These are phyloP conservation scores for Penicillium paradoxum DNA, from an alignment of 495 filamentous ascomycete genomes.

Conservation along the genomic window DNA sequence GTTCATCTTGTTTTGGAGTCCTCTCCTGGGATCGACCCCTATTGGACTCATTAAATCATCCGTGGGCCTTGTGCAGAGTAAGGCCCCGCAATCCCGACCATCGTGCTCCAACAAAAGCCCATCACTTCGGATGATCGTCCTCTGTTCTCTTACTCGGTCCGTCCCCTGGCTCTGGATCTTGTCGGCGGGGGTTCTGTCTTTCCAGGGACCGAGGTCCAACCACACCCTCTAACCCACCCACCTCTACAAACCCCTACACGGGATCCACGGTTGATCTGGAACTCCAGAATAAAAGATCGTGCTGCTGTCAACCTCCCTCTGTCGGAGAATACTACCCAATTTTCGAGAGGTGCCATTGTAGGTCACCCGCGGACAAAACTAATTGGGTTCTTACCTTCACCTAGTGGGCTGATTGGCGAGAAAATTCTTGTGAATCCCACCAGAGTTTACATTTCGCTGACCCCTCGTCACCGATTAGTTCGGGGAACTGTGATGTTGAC, in stretches of 20 bases:
- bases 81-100: constrained; percentile 9
- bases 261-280: constrained; percentile 20
- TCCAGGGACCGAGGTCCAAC: constrained; percentile 22
- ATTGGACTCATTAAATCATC: constrained; percentile 11
- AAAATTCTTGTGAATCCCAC: constrained; percentile 4
- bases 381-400: neutral
- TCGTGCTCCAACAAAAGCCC: constrained; percentile 1
- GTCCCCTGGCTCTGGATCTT: constrained; percentile 6
- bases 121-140: constrained; percentile 12
- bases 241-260: constrained; percentile 12
- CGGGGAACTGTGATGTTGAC: constrained; percentile 21
- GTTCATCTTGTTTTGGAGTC: constrained; percentile 5
- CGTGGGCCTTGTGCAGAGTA: constrained; percentile 4
- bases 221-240: neutral
- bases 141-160: neutral
- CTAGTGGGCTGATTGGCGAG: constrained; percentile 6
- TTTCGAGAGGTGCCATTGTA: constrained; percentile 15
- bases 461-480: constrained; percentile 5
- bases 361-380: neutral
- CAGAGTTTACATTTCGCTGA: constrained; percentile 5
- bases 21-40: constrained; percentile 6
- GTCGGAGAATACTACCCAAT: constrained; percentile 17
- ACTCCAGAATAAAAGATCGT: constrained; percentile 11
- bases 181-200: constrained; percentile 10
- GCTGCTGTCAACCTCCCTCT: constrained; percentile 10